A percentile compares a stretch with the other conserved stretches of the same genome.
Conservation (phyloP, 1,284 basidiomycete genomes). For the Peniophora sp. region DNA sequence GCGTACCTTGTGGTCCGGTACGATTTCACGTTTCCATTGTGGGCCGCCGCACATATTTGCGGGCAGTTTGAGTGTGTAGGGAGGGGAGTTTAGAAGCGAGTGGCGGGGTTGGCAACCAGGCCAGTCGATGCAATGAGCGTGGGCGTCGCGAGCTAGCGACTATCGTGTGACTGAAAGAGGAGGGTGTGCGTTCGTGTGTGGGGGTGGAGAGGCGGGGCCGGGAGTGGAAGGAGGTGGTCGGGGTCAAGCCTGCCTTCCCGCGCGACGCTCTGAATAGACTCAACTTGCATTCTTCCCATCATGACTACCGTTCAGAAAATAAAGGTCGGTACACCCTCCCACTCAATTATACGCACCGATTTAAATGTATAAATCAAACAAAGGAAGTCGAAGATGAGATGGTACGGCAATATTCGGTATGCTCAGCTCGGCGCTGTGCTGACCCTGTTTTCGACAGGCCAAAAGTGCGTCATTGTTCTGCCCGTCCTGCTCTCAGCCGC, state of each 20-base stretch:
- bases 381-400: conserved; percentile 96
- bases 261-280: not conserved
- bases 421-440: not conserved
- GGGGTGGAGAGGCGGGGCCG: conserved; percentile 9
- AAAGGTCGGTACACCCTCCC: conserved; percentile 42
- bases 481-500: conserved; percentile 4
- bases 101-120: conserved; percentile 29
- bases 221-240: conserved; percentile 1
- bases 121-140: conserved; percentile 25
- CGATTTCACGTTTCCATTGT: conserved; percentile 94
- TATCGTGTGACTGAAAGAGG: conserved; percentile 7
- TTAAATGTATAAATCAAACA: not conserved
- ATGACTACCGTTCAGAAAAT: conserved; percentile 90
- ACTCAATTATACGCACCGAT: conserved; percentile 5
- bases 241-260: not conserved
- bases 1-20: conserved; percentile 92
- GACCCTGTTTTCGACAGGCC: conserved; percentile 19
- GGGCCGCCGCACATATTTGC: conserved; percentile 64
- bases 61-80: conserved; percentile 13
- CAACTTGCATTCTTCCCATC: conserved; percentile 16
- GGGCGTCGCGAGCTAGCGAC: not conserved
- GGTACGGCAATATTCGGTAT: conserved; percentile 40
- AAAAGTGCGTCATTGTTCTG: conserved; percentile 24
- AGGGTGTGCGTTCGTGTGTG: conserved; percentile 1
- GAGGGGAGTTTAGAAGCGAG: conserved; percentile 16